A percentile compares a stretch with the other conserved stretches of the same genome.
Conservation (phyloP, 2,329 filamentous ascomycete species). For the Tolypocladium ovalisporum region DNA sequence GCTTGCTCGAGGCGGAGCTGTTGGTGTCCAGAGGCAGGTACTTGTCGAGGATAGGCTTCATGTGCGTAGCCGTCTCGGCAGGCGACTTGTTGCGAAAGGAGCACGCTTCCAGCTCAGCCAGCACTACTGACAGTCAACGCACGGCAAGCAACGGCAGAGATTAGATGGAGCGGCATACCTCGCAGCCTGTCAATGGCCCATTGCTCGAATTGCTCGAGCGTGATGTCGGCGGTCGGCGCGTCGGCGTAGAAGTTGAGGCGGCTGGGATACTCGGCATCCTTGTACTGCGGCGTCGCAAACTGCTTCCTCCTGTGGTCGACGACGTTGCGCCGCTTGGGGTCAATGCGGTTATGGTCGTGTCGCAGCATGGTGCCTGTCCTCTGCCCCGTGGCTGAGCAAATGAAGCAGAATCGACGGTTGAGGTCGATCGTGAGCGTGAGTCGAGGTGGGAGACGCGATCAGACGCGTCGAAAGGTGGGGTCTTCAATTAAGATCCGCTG, state of each 20-base stretch:
- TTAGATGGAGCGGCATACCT: conserved; percentile 35
- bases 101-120: conserved; percentile 85
- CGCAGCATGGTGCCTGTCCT: conserved; percentile 31
- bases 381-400: not conserved
- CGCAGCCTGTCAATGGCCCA: conserved; percentile 92
- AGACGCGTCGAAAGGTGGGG: conserved; percentile 16
- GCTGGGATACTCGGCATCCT: conserved; percentile 69
- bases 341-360: conserved; percentile 41
- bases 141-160: not conserved
- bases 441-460: conserved; percentile 19
- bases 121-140: conserved; percentile 39
- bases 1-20: conserved; percentile 46
- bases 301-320: conserved; percentile 78
- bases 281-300: conserved; percentile 67
- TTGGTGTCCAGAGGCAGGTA: conserved; percentile 73
- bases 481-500: conserved; percentile 11
- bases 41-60: conserved; percentile 80
- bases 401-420: not conserved
- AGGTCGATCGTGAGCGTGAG: conserved; percentile 4
- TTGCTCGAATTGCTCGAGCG: conserved; percentile 94
- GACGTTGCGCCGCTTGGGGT: conserved; percentile 64
- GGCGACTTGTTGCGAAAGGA: conserved; percentile 83
- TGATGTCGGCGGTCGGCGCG: conserved; percentile 87
- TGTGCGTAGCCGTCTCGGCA: conserved; percentile 72
- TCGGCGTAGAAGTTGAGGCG: conserved; percentile 86